These are phyloP conservation scores for Puccinia polysora DNA, from an alignment of 1,284 basidiomycete species.

Conservation along the genomic window DNA sequence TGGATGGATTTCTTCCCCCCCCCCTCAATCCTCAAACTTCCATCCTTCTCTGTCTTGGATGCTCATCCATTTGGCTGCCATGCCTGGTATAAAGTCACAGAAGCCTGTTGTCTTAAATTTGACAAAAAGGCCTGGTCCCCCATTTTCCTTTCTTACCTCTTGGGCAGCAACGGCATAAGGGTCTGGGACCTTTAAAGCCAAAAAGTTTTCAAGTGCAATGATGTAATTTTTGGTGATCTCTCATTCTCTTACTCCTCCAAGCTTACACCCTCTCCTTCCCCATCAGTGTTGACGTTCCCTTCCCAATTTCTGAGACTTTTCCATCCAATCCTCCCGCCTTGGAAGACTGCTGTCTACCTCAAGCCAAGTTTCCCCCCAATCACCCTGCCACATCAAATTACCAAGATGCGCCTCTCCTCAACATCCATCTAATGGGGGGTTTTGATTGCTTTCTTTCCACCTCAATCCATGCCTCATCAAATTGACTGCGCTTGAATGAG, in stretches of 20 bases:
- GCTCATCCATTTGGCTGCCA: conserved; percentile 22
- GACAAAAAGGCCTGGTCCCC: background rate
- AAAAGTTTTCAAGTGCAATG: background rate
- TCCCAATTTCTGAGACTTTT: no score
- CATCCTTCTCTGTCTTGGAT: background rate
- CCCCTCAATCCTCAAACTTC: background rate
- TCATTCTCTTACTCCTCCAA: background rate
- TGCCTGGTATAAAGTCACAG: conserved; percentile 13
- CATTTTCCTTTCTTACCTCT: background rate
- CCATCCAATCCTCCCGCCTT: no score
- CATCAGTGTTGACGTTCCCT: no score
- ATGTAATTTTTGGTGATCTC: conserved; percentile 1
- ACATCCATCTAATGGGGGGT: no score
- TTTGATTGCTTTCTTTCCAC: no score
- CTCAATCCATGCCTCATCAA: no score
- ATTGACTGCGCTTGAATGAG: no score
- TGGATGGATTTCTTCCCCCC: background rate
- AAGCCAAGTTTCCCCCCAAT: no score
- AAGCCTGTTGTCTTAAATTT: background rate
- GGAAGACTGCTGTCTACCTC: no score
- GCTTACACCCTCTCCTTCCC: background rate
- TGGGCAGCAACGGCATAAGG: background rate
- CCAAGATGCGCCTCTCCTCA: no score
- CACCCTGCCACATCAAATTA: no score
- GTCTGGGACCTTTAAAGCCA: conserved; percentile 18